Base-by-base conservation (phyloP, 148 eudicot species). In the Fagopyrum esculentum region DNA sequence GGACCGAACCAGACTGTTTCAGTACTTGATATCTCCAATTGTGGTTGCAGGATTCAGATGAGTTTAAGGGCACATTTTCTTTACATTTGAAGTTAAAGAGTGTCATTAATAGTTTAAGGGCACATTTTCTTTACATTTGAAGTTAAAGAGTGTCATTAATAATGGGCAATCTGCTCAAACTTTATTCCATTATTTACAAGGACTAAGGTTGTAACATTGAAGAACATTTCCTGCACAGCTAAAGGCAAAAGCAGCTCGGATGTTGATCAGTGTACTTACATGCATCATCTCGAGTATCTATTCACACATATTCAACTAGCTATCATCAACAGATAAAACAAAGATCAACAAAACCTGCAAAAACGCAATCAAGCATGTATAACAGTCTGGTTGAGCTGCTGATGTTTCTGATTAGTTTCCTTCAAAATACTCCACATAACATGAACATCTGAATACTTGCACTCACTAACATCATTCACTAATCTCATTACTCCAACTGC, bases 361-460 rank as follows among this genome's bases (percentile, higher is more conserved):
- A 35, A 35, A 54, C n/a, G 59, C 59, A 54, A 22, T 60, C 9
- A 60, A 26, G 68, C 43, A 26, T 61, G 57, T 15, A 52, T 13
- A 52, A 52, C 19, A 52, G 57, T 16, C 19, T 52, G 60, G 8
- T 55, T 55, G 66, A 22, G 71, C 71, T 35, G 71, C 13, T 40
- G 71, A 66, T 40, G 71, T 40, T 66, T 66, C 71, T 66, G 40
- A 35, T 35, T 47, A 40, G 71, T 15, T 15, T 66, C 71, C 71
- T 66, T 40, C 71, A 66, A 40, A 40, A 66, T 40, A 43, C 46
- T 66, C 71, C 71, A 66, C 71, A 66, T 66, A 43, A 66, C 71
- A 66, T 66, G 71, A 66, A 66, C 71, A 66, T 66, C 71, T 17
- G 71, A 66, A 46, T 66, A 66, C 71, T 66, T 66, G 71, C 71